Evolutionary conservation across 192 early-diverging fungal genomes (phyloP).

Genomic region (Paraglomus occultum): DNA sequence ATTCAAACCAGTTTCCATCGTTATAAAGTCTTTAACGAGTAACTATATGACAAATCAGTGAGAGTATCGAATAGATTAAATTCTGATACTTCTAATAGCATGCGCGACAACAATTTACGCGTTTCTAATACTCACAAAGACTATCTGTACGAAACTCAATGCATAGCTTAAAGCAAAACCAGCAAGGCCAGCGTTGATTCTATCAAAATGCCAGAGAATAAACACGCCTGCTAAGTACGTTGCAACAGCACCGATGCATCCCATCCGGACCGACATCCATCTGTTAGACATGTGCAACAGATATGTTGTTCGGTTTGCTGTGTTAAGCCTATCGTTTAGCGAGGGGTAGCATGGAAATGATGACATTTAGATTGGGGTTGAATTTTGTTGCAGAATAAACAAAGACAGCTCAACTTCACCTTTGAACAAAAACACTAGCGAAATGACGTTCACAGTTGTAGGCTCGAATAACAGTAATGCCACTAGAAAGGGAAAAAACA

Average conservation of each 20-base stretch:
- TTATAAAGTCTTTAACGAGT: constrained; percentile 28
- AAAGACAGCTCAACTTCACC: constrained; percentile 1
- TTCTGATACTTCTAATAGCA: no score
- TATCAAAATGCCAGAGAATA: constrained; percentile 51
- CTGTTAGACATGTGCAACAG: constrained; percentile 79
- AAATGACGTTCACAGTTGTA: constrained; percentile 70
- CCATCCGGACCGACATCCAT: constrained; percentile 86
- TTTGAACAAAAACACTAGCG: constrained; percentile 50
- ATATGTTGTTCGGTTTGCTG: constrained; percentile 79
- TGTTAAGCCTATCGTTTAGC: constrained; percentile 41
- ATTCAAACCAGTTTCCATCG: constrained; percentile 22
- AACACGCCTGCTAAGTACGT: constrained; percentile 60
- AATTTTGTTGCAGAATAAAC: not conserved
- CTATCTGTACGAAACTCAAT: constrained; percentile 58
- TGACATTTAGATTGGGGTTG: not conserved
- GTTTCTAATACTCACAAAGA: constrained; percentile 38
- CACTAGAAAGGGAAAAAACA: constrained; percentile 72
- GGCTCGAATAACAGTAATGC: constrained; percentile 80
- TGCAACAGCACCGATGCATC: constrained; percentile 68
- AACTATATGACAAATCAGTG: constrained; percentile 10
- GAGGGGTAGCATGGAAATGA: not conserved
- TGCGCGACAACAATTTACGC: not conserved
- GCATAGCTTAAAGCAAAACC: constrained; percentile 85
- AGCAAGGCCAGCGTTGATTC: constrained; percentile 73
- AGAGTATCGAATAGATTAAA: no score